A percentile compares a stretch with the other conserved stretches of the same genome.
phyloP scores from a whole-genome alignment of 169 alveolate species.

The Eimeria tenella region DNA sequence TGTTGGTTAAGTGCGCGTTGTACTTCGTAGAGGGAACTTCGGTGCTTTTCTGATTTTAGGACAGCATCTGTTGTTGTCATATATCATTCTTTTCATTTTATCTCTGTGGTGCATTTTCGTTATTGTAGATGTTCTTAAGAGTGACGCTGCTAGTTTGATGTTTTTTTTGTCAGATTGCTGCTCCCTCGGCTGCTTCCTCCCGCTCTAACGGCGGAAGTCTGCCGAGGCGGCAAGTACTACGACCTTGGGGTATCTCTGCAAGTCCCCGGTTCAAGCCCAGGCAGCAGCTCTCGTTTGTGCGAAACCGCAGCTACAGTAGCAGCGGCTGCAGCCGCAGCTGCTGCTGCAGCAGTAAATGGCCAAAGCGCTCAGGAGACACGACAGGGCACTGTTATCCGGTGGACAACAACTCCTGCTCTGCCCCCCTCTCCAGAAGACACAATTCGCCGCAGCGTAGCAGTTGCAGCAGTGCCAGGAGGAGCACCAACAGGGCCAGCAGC shows the following conservation, averaged over 20 bases:
- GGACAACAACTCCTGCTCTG: constrained; percentile 27
- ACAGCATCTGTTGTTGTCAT: too few species aligned
- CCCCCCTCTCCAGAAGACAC: constrained; percentile 18
- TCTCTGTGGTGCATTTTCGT: not conserved
- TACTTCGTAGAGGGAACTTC: too few species aligned
- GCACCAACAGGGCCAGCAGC: not conserved
- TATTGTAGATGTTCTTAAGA: not conserved
- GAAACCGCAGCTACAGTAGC: not conserved
- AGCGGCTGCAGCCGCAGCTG: not conserved
- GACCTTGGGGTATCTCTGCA: constrained; percentile 23
- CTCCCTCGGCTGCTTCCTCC: constrained; percentile 4
- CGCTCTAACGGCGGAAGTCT: not conserved
- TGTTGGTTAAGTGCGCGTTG: too few species aligned
- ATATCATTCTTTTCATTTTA: not conserved
- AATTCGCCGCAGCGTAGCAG: not conserved
- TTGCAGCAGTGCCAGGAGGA: not conserved
- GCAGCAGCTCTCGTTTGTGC: not conserved
- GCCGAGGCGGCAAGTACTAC: not conserved
- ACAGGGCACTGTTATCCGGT: constrained; percentile 20
- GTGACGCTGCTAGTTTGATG: not conserved
- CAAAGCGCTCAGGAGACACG: not conserved
- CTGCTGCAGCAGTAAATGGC: not conserved
- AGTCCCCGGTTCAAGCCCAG: not conserved
- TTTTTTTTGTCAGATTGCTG: not conserved
- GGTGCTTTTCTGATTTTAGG: too few species aligned